phyloP scores from a whole-genome alignment of 768 basidiomycete species.

The Leccinellum albellum region DNA sequence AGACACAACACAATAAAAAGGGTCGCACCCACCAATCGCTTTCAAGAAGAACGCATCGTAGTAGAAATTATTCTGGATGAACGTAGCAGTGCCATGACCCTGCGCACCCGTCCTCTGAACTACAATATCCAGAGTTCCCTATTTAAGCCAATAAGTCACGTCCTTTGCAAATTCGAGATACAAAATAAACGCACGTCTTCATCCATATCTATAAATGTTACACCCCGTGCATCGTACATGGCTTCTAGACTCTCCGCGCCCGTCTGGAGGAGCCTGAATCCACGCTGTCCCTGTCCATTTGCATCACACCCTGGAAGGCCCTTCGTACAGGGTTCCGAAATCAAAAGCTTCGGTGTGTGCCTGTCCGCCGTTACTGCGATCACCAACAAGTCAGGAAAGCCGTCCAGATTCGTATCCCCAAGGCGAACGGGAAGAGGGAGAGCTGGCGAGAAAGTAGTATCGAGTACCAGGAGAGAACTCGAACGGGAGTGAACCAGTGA shows the following conservation, averaged over 20 bases:
- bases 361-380: conserved; percentile 44
- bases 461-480: conserved; percentile 64
- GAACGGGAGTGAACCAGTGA: conserved; percentile 48
- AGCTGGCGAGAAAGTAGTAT: conserved; percentile 59
- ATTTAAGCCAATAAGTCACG: background rate
- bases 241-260: conserved; percentile 59
- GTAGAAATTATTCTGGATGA: conserved; percentile 96
- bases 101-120: conserved; percentile 77
- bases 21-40: conserved; percentile 66
- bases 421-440: conserved; percentile 76
- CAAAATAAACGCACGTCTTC: conserved; percentile 70
- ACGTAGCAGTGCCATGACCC: conserved; percentile 59
- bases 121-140: conserved; percentile 92
- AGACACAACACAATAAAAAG: background rate
- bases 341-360: conserved; percentile 57
- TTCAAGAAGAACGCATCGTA: conserved; percentile 99
- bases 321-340: conserved; percentile 57
- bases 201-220: conserved; percentile 86
- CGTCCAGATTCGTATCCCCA: conserved; percentile 91
- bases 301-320: conserved; percentile 56
- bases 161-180: background rate
- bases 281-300: conserved; percentile 52
- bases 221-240: conserved; percentile 75
- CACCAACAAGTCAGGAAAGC: conserved; percentile 83
- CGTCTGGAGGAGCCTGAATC: conserved; percentile 54